These are phyloP conservation scores for Aspergillus persii DNA, from an alignment of 2,329 filamentous ascomycete genomes.

Conservation along the genomic window DNA sequence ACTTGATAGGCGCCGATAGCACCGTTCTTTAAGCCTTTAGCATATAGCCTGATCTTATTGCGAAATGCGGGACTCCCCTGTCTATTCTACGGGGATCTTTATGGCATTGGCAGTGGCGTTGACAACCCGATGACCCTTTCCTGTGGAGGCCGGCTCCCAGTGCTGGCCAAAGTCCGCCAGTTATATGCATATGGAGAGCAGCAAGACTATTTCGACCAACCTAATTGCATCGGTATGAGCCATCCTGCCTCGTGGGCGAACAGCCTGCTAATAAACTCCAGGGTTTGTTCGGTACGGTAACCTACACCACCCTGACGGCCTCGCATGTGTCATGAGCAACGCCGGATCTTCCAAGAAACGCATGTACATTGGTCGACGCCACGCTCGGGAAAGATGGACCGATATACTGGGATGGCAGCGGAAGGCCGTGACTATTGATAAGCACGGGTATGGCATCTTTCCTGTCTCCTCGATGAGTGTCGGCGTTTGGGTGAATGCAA, in stretches of 20 bases:
- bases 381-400: constrained; percentile 62
- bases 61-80: constrained; percentile 62
- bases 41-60: constrained; percentile 70
- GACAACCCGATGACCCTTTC: constrained; percentile 53
- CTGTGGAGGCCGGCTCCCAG: constrained; percentile 55
- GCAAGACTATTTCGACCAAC: constrained; percentile 60
- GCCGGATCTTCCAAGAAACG: constrained; percentile 49
- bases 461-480: constrained; percentile 54
- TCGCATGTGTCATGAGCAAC: constrained; percentile 59
- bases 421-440: constrained; percentile 58
- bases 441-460: constrained; percentile 60
- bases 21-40: constrained; percentile 67
- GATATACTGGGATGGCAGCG: constrained; percentile 59
- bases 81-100: constrained; percentile 69
- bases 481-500: constrained; percentile 60
- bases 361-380: constrained; percentile 61
- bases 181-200: constrained; percentile 67
- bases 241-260: not conserved
- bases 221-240: constrained; percentile 56
- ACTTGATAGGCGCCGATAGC: constrained; percentile 55
- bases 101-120: constrained; percentile 55
- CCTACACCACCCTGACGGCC: constrained; percentile 48
- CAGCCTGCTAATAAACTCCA: constrained; percentile 23
- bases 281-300: constrained; percentile 53
- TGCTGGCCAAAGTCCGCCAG: constrained; percentile 61